These are phyloP conservation scores for Hyphodiscus hymeniophilus DNA, from an alignment of 495 filamentous ascomycete species.

Conservation along the genomic window DNA sequence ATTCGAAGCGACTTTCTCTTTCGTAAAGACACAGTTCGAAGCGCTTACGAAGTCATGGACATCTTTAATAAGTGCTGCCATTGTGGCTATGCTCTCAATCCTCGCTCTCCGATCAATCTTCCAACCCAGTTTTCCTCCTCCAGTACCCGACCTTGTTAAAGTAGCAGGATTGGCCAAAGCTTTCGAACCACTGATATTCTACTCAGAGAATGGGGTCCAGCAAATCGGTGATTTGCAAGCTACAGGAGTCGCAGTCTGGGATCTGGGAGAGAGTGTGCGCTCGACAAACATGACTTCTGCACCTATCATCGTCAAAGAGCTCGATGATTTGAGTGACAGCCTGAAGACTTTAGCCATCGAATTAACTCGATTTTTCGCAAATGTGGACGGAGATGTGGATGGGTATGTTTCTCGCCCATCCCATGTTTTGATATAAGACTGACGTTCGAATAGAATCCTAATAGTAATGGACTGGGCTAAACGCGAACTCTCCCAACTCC, in stretches of 20 bases:
- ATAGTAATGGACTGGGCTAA: constrained; percentile 94
- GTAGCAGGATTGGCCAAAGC: constrained; percentile 78
- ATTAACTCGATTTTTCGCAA: constrained; percentile 80
- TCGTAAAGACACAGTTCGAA: constrained; percentile 48
- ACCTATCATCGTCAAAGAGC: constrained; percentile 71
- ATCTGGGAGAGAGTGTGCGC: constrained; percentile 79
- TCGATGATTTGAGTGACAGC: constrained; percentile 75
- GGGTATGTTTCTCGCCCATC: constrained; percentile 31
- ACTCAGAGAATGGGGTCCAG: constrained; percentile 77
- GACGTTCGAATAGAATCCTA: constrained; percentile 48
- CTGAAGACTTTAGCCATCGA: constrained; percentile 75
- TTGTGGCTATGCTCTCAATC: constrained; percentile 50
- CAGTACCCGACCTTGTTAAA: constrained; percentile 83
- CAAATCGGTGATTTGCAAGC: constrained; percentile 83
- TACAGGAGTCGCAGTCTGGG: constrained; percentile 85
- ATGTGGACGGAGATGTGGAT: constrained; percentile 87
- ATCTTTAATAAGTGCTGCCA: constrained; percentile 46
- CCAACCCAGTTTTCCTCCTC: constrained; percentile 52
- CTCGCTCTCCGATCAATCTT: constrained; percentile 56
- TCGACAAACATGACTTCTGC: constrained; percentile 84
- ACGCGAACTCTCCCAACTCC: constrained; percentile 58
- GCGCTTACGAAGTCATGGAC: constrained; percentile 56
- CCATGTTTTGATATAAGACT: background rate
- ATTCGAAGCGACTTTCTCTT: constrained; percentile 63
- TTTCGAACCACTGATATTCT: constrained; percentile 87